Base-by-base conservation (phyloP, 768 basidiomycete genomes). In the Tylopilus intermedius region DNA sequence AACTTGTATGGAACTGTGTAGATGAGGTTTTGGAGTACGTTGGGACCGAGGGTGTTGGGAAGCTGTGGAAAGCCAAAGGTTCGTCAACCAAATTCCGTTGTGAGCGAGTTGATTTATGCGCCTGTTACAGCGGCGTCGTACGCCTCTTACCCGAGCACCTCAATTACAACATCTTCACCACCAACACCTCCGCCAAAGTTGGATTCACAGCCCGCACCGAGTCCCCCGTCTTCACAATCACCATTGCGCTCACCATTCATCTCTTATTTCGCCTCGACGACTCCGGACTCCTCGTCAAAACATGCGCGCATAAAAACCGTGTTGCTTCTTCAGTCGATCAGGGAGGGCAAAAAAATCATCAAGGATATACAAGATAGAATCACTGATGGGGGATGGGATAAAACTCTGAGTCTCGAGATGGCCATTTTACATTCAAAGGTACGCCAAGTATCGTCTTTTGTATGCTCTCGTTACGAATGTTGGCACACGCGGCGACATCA, bases 371-470 rank as follows among this genome's bases (percentile, higher is more conserved):
- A 58, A 30, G 61, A 58, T 27, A 57, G 38, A 35, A 57, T 70
- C 33, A 47, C 21, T 1, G 18, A 30, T 13, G 50, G 53, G 14
- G 57, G 58, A 5, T 73, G 73, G 53, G 74, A 78, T 33, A 79
- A 80, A 26, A 65, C 82, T 7, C 74, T 94, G 2, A 75, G 72
- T 26, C 75, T 88, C n/a, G 93, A 94, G 63, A 60, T 82, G 32
- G 90, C 91, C 1, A 79, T 94, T 22, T 69, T 94, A 4, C 76
- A 88, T 51, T 90, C 89, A 14, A 88, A 88, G 76, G 93, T 91
- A 38, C 38, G 44, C 9, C 33, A 10, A 27, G 6, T 27, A 27
- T 37, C 39, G 10, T 32, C 1, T 42, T 18, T 32, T 38, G 3
- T 38, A 18, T 53, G 27, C 24, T 37, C 18, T 26, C 24, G 21